Conservation (phyloP, 2,329 filamentous ascomycete species). For the Dactylellina cionopaga region DNA sequence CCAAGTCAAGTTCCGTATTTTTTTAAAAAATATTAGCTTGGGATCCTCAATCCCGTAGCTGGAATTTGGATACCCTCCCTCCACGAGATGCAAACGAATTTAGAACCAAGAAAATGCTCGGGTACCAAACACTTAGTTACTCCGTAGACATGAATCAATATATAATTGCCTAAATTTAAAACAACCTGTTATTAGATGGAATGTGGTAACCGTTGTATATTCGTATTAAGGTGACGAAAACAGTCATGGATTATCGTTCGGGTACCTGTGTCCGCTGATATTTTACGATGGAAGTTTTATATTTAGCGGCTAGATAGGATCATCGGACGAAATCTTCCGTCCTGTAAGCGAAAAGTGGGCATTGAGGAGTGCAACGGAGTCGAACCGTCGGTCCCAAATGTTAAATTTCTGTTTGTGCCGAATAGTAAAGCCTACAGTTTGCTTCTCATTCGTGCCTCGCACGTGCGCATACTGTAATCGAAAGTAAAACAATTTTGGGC, state of each 20-base stretch:
- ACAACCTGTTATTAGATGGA: background rate
- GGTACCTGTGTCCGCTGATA: background rate
- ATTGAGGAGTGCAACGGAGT: too few relatives aligned
- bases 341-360: conserved; percentile 15
- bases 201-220: background rate
- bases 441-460: too few relatives aligned
- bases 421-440: too few relatives aligned
- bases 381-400: too few relatives aligned
- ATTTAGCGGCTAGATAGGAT: conserved; percentile 36
- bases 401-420: background rate
- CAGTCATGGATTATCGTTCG: conserved; percentile 20
- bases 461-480: too few relatives aligned
- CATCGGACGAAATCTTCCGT: conserved; percentile 51
- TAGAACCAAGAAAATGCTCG: too few relatives aligned
- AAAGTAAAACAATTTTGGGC: too few relatives aligned
- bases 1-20: too few relatives aligned
- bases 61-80: conserved; percentile 11
- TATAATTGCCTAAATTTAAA: conserved; percentile 44
- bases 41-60: conserved; percentile 13
- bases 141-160: conserved; percentile 4
- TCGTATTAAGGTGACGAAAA: conserved; percentile 19
- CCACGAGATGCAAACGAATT: conserved; percentile 32
- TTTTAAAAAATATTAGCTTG: too few relatives aligned
- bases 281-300: conserved; percentile 32
- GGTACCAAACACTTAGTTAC: too few relatives aligned